Evolutionary conservation across 1,139 yeast species (phyloP), one percentile per base, ranked within the genome.

Genomic region (Pneumocystis wakefieldiae): DNA sequence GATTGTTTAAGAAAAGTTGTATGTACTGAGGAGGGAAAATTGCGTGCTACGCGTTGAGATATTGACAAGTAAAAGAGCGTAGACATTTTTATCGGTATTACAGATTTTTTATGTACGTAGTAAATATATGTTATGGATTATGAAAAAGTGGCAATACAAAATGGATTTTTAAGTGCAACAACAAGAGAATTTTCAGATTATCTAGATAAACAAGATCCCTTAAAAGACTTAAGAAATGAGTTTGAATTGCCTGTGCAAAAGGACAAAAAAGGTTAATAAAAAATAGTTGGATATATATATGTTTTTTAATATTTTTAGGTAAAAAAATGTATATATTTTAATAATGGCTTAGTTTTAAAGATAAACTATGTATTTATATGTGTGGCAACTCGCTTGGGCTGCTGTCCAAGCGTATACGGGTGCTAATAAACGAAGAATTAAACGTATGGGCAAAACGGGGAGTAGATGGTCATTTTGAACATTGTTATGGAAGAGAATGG

Each of bases 321-420:
- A 24, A 63, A 67, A 8, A 57, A 62, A 55, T 42, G 32, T 19
- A 41, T 41, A n/a, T 41, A n/a, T 3, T 7, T n/a, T 41, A 41
- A 41, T 6, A 41, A 17, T 38, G 55, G 17, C 19, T 17, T 17
- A 6, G 14, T 41, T 17, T 41, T 41, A 17, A n/a, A n/a, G 24
- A 10, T 8, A 41, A 41, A 17, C 24, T 32, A 19, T 63, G 80
- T 28, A 78, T 83, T 38, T 87, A 91, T 71, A 77, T 91, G 63
- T 88, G 96, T 74, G 97, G 97, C 5, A 90, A 91, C 75, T 89
- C 96, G 8, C 80, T 91, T 8, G 97, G 97, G 0, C 76, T 91
- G 65, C 87, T 89, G 94, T 97, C 97, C 0, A 76, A 75, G 62
- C 70, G 76, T 2, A 84, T 90, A 0, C 77, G 81, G 37, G 68